Percentiles rank a stretch among this genome's conserved stretches.
Evolutionary conservation across 176 grass and related monocot species (phyloP).

Genomic region (Musa itinerans): DNA sequence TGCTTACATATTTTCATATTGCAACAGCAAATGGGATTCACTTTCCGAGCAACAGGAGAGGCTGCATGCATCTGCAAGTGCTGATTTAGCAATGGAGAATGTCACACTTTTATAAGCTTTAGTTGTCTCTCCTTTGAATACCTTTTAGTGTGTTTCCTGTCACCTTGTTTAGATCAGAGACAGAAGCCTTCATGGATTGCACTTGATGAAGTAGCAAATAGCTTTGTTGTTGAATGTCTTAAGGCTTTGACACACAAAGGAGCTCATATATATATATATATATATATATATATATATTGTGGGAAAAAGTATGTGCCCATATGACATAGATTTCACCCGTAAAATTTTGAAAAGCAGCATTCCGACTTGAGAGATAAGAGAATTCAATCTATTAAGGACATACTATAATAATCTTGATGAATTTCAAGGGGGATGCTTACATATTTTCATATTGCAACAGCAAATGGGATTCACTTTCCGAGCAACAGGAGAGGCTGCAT

Average conservation of each 20-base stretch:
- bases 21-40: background rate
- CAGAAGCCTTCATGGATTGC: slow-evolving; percentile 49
- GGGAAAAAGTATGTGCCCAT: background rate
- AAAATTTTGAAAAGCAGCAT: background rate
- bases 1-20: slow-evolving; percentile 18
- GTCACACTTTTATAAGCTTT: slow-evolving; percentile 29
- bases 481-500: slow-evolving; percentile 20
- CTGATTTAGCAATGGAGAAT: slow-evolving; percentile 26
- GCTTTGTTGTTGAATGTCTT: slow-evolving; percentile 55
- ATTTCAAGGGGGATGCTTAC: slow-evolving; percentile 1
- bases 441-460: slow-evolving; percentile 4
- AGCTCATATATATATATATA: too few species aligned
- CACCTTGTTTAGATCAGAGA: slow-evolving; percentile 48
- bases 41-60: slow-evolving; percentile 13
- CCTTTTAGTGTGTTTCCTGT: slow-evolving; percentile 44
- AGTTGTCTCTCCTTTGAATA: slow-evolving; percentile 26
- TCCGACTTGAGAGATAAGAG: slow-evolving; percentile 16
- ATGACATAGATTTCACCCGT: background rate
- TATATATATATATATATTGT: background rate
- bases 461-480: slow-evolving; percentile 7
- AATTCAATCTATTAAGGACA: background rate
- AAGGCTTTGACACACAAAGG: slow-evolving; percentile 23
- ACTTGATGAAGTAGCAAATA: slow-evolving; percentile 79
- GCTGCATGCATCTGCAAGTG: slow-evolving; percentile 32
- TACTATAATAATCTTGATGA: background rate